These are phyloP conservation scores for Apiospora hydei DNA, from an alignment of 2,329 filamentous ascomycete species.

Conservation along the genomic window DNA sequence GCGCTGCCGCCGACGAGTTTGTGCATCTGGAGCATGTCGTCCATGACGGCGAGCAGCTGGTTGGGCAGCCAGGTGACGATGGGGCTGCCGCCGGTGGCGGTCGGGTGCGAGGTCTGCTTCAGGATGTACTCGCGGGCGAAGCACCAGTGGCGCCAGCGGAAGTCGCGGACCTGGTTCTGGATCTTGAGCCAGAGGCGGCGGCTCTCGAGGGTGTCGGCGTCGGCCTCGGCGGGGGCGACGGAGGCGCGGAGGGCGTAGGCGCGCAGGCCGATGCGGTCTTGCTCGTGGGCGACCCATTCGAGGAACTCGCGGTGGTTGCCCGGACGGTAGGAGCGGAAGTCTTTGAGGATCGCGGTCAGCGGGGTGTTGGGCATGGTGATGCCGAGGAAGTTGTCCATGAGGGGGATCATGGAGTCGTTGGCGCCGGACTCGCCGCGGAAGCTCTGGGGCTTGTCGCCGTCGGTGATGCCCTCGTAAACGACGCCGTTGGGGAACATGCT, in stretches of 20 bases:
- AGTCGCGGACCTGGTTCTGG: slow-evolving; percentile 79
- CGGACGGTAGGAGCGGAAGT: slow-evolving; percentile 89
- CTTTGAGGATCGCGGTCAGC: slow-evolving; percentile 83
- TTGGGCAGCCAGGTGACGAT: slow-evolving; percentile 88
- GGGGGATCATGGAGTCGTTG: slow-evolving; percentile 92
- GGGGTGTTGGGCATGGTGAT: slow-evolving; percentile 90
- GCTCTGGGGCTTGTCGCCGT: slow-evolving; percentile 67
- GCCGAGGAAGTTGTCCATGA: slow-evolving; percentile 86
- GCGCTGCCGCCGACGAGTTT: slow-evolving; percentile 50
- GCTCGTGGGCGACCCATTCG: slow-evolving; percentile 67
- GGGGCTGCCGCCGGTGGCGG: slow-evolving; percentile 80
- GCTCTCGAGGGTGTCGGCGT: slow-evolving; percentile 53
- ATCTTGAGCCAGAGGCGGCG: slow-evolving; percentile 68
- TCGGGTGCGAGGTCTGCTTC: slow-evolving; percentile 77
- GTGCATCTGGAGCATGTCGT: slow-evolving; percentile 70
- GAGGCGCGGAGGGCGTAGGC: slow-evolving; percentile 60
- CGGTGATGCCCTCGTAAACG: slow-evolving; percentile 83
- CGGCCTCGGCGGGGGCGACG: slow-evolving; percentile 35
- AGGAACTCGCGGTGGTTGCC: slow-evolving; percentile 89
- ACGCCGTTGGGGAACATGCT: slow-evolving; percentile 95
- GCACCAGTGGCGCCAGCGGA: slow-evolving; percentile 86
- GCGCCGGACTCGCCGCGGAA: slow-evolving; percentile 94
- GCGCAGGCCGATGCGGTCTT: slow-evolving; percentile 60
- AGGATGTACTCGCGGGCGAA: slow-evolving; percentile 87
- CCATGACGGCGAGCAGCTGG: slow-evolving; percentile 77